Evolutionary conservation across 805 yeast species (phyloP).

Genomic region (Suhomyces kilbournensis): DNA sequence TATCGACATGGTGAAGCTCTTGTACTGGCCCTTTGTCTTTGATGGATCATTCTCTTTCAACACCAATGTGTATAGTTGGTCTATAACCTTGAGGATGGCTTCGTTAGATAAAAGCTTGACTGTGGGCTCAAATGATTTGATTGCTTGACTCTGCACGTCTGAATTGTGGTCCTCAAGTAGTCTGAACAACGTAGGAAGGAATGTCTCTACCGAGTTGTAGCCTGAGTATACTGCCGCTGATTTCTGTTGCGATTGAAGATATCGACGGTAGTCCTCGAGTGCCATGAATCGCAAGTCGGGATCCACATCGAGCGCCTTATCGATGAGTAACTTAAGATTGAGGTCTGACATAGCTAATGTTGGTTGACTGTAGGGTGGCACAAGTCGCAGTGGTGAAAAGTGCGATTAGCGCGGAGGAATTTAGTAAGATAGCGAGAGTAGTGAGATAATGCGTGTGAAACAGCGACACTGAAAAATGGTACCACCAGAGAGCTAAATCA

Average conservation of each 20-base stretch:
- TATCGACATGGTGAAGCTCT: constrained; percentile 44
- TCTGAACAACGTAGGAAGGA: constrained; percentile 40
- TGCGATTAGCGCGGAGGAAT: background rate
- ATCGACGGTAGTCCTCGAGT: constrained; percentile 62
- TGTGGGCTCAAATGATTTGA: constrained; percentile 52
- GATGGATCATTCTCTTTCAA: constrained; percentile 16
- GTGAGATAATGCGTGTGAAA: background rate
- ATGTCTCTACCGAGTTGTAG: constrained; percentile 8
- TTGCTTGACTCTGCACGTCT: constrained; percentile 74
- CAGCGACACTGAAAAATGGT: background rate
- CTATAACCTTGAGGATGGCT: constrained; percentile 27
- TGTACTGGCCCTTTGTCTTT: constrained; percentile 13
- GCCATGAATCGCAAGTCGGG: constrained; percentile 88
- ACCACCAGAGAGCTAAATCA: background rate
- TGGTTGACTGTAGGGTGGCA: background rate
- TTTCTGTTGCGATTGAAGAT: constrained; percentile 16
- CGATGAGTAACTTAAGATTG: constrained; percentile 31
- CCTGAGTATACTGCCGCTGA: constrained; percentile 3
- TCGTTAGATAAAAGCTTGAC: constrained; percentile 35
- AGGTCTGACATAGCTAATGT: constrained; percentile 19
- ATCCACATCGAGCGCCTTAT: constrained; percentile 61
- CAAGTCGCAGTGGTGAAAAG: background rate
- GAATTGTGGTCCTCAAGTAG: constrained; percentile 59
- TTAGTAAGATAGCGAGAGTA: background rate
- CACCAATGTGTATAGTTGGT: constrained; percentile 23